Conservation (phyloP, 2,329 filamentous ascomycete genomes). For the Apiospora pterosperma region DNA sequence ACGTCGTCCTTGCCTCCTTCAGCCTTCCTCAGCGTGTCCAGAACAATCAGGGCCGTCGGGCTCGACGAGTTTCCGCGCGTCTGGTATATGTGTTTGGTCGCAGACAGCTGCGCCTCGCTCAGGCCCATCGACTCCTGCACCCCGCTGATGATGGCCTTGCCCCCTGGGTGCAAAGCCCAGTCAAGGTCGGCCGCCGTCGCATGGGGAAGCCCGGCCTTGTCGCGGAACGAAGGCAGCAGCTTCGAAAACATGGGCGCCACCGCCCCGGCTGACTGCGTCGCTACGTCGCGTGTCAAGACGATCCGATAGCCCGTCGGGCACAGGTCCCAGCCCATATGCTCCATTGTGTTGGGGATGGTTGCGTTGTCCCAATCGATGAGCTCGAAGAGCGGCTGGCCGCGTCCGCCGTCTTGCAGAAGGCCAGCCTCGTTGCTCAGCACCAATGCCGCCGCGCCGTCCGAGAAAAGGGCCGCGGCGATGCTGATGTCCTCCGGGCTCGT, state of each 20-base stretch:
- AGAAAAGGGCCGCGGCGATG: slow-evolving; percentile 20
- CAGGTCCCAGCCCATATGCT: slow-evolving; percentile 11
- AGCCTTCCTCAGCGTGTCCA: slow-evolving; percentile 12
- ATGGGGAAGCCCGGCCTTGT: no score
- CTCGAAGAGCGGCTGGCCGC: slow-evolving; percentile 9
- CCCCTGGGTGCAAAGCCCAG: slow-evolving; percentile 16
- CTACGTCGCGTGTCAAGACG: no score
- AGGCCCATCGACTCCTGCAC: slow-evolving; percentile 12
- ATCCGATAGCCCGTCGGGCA: no score
- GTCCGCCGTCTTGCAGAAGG: not conserved
- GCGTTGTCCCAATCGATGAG: slow-evolving; percentile 14
- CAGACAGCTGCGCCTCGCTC: slow-evolving; percentile 10
- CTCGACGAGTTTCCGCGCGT: slow-evolving; percentile 14
- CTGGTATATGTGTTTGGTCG: slow-evolving; percentile 12
- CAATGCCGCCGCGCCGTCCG: slow-evolving; percentile 19
- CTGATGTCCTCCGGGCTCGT: slow-evolving; percentile 14
- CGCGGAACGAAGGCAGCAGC: no score
- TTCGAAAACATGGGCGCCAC: no score
- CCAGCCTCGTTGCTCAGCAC: slow-evolving; percentile 19
- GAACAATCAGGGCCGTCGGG: slow-evolving; percentile 12
- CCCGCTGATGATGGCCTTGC: slow-evolving; percentile 13
- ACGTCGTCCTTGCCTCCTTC: slow-evolving; percentile 12
- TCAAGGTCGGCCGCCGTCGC: slow-evolving; percentile 3
- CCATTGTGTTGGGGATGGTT: slow-evolving; percentile 9
- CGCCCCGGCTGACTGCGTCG: no score